Evolutionary conservation across 2,329 filamentous ascomycete species (phyloP).

Genomic region (Fonsecaea multimorphosa): DNA sequence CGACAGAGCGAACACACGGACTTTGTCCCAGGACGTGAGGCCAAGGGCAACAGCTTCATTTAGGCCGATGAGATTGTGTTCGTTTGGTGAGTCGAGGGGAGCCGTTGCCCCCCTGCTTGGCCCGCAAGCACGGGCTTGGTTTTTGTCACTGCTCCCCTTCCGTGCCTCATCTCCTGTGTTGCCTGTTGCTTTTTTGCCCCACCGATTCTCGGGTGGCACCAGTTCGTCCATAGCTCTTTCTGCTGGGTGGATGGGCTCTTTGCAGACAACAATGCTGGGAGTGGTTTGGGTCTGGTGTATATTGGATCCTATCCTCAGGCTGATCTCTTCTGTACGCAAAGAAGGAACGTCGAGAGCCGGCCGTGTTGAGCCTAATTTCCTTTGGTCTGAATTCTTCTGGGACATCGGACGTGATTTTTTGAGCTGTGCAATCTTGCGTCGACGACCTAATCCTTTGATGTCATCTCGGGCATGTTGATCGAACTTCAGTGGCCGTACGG

Average conservation of each 20-base stretch:
- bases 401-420: neutral
- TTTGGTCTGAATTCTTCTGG: neutral
- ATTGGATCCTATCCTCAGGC: conserved; percentile 35
- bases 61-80: neutral
- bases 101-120: neutral
- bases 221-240: neutral
- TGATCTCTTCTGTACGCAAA: conserved; percentile 33
- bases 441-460: conserved; percentile 8
- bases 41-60: conserved; percentile 7
- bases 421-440: conserved; percentile 5
- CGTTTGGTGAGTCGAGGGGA: neutral
- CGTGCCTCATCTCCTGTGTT: neutral
- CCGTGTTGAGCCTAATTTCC: conserved; percentile 31
- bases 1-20: neutral
- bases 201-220: neutral
- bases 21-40: conserved; percentile 7
- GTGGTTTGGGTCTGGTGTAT: conserved; percentile 32
- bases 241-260: neutral
- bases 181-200: neutral
- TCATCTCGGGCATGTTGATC: conserved; percentile 16
- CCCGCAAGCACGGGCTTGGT: neutral
- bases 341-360: conserved; percentile 38
- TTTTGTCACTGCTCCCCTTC: neutral
- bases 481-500: conserved; percentile 13
- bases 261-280: conserved; percentile 1